Conservation (phyloP, 2,329 filamentous ascomycete genomes). For the Thermothelomyces thermophilus region DNA sequence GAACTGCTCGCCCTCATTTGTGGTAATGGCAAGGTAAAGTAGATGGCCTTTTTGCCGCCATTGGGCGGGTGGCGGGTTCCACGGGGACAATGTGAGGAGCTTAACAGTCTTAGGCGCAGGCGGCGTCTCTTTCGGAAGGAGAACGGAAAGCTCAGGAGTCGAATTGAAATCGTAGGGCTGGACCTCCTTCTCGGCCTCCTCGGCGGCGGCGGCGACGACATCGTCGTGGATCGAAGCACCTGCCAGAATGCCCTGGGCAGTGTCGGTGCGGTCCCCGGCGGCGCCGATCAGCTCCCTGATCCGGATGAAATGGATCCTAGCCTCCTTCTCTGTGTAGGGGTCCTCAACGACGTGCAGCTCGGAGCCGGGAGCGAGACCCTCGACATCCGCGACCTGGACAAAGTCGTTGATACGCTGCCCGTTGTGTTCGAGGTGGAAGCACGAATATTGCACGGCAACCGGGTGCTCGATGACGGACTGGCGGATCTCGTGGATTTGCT, state of each 20-base stretch:
- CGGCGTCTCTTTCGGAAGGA: slow-evolving; percentile 62
- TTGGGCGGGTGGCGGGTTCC: slow-evolving; percentile 93
- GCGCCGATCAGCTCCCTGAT: slow-evolving; percentile 91
- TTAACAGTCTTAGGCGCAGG: slow-evolving; percentile 85
- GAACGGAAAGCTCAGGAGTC: slow-evolving; percentile 58
- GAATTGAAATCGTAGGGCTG: slow-evolving; percentile 72
- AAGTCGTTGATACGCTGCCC: slow-evolving; percentile 92
- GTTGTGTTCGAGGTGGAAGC: slow-evolving; percentile 93
- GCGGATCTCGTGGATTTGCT: slow-evolving; percentile 94
- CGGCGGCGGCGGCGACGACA: slow-evolving; percentile 46
- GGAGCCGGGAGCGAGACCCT: slow-evolving; percentile 68
- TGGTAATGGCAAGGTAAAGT: slow-evolving; percentile 81
- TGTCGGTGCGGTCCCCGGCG: slow-evolving; percentile 80
- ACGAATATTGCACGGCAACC: slow-evolving; percentile 91
- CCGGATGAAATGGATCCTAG: slow-evolving; percentile 85
- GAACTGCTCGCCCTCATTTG: slow-evolving; percentile 89
- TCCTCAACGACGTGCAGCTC: slow-evolving; percentile 82
- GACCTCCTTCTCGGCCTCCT: slow-evolving; percentile 42
- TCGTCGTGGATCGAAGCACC: slow-evolving; percentile 83
- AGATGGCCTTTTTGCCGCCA: slow-evolving; percentile 87
- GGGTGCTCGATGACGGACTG: slow-evolving; percentile 94
- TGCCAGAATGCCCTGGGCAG: slow-evolving; percentile 75
- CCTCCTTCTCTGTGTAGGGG: slow-evolving; percentile 97
- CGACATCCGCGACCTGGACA: slow-evolving; percentile 82
- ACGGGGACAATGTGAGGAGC: slow-evolving; percentile 77